Base-by-base conservation (phyloP, 495 filamentous ascomycete species). In the Halenospora varia region DNA sequence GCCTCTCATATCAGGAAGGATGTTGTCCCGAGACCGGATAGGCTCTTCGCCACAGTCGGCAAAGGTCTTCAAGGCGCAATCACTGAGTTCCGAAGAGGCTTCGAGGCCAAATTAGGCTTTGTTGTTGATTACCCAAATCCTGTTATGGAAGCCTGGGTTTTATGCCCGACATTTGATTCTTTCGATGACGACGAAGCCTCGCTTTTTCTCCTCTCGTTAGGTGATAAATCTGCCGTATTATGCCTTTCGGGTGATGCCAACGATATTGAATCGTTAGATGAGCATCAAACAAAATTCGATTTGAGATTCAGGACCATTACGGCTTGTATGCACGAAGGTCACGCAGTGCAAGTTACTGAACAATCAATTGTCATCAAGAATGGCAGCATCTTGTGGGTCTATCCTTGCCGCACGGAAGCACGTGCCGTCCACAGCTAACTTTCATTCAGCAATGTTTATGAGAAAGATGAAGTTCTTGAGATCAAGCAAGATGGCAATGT, bases 11-110 rank as follows among this genome's bases (percentile, higher is more conserved):
- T 57, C 26, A 48, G 19, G 13, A n/a, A 29, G 35, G 35, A 48
- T 13, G 48, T 23, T 15, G 44, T 48, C 51, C 59, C 24, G 51
- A 64, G 62, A 39, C 75, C 74, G 25, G 80, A 80, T 42, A 75
- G 77, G 25, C 66, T 87, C 24, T 87, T 84, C 63, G 77, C 82
- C 35, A 80, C 79, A 41, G 82, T 78, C 47, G 83, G 84, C 13
- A 73, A 77, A 59, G 82, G 81, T 1, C 60, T 71, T 9, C 75
- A 75, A 41, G 88, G 88, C 2, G 79, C 82, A 0, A 75, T 95
- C 3, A 78, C 82, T 20, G 89, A 95, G 62, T 74, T 89, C 51
- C 77, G 88, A 60, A 78, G 86, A 67, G 89, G 90, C 4, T 69
- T 89, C 25, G 82, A 88, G 62, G 90, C 87, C 13, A 78, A 76